Percentiles rank a stretch among this genome's conserved stretches.
phyloP scores from a whole-genome alignment of 176 grass and related monocot genomes.

The Cenchrus americanus region DNA sequence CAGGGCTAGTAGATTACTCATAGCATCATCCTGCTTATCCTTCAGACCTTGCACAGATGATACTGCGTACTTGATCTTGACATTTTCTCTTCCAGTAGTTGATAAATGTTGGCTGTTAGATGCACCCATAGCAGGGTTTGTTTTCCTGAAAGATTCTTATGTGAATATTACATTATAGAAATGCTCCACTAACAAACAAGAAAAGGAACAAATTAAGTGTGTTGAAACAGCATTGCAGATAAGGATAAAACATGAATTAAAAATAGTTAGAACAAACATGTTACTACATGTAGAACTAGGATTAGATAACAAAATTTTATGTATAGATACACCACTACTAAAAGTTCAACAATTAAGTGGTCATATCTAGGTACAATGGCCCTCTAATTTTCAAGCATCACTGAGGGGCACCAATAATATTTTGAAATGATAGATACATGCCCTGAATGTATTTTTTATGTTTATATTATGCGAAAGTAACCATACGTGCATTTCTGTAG shows the following conservation, averaged over 20 bases:
- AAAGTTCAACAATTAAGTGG: neutral
- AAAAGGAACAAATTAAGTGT: neutral
- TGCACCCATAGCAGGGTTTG: conserved; percentile 30
- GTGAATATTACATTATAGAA: conserved; percentile 23
- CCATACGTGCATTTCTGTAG: neutral
- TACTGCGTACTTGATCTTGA: conserved; percentile 33
- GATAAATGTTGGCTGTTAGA: too few relatives aligned
- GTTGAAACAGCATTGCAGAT: conserved; percentile 5
- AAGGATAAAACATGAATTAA: neutral
- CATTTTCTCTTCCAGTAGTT: conserved; percentile 40
- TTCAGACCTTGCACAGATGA: too few relatives aligned
- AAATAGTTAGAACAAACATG: neutral
- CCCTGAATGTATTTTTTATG: neutral
- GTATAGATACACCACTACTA: neutral
- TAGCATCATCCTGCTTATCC: too few relatives aligned
- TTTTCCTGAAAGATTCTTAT: conserved; percentile 30
- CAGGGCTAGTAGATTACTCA: too few relatives aligned
- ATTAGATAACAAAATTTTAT: neutral
- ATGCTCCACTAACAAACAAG: conserved; percentile 13
- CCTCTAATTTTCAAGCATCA: neutral
- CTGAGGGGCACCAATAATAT: neutral
- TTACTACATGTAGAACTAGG: neutral
- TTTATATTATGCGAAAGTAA: neutral
- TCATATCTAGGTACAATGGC: neutral
- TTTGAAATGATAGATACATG: neutral